Base-by-base conservation (phyloP, 805 yeast genomes). In the Pichia manshurica region DNA sequence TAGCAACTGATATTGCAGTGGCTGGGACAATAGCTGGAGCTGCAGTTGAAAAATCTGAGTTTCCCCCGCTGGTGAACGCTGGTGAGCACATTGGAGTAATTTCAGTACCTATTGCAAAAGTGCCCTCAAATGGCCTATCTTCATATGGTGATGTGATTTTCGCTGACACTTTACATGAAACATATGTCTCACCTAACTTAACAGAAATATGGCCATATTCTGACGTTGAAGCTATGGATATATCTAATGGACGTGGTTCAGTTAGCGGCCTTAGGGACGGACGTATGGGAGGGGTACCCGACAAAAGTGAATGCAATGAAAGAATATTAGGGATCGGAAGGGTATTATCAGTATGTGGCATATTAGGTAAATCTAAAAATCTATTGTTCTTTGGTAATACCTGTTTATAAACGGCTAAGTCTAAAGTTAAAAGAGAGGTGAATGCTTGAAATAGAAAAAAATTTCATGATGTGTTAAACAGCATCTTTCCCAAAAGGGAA, bases 71-170 rank as follows among this genome's bases (percentile, higher is more conserved):
- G 57, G 90, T 96, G 63, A 88, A 89, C 56, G 79, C 73, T 1
- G 95, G 83, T 5, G 89, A 81, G 1, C 96, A 96, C 88, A 91
- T 84, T 15, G 97, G 87, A 19, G 89, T 78, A 38, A 87, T 79
- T 59, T 93, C 98, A 2, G 96, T 85, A 43, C 84, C 78, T 13
- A 93, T 89, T 21, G 77, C 72, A 62, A 93, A 89, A 3, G 85
- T 59, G 1, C 99, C 99, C 65, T 93, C 99, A 62, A 87, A 91
- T 0, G 97, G 97, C 46, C 96, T 74, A 55, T 90, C 95, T 43
- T 88, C 96, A 53, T 75, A 83, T 0, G 99, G 99, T 49, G 78
- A 77, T 4, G 78, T 74, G 13, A 93, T 81, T 45, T 79, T 82
- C 10, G 95, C 84, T 16, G 89, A 79, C 5, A 91, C 81, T 47